These are phyloP conservation scores for Phytophthora megakarya DNA, from an alignment of 352 stramenopile species.

Conservation along the genomic window DNA sequence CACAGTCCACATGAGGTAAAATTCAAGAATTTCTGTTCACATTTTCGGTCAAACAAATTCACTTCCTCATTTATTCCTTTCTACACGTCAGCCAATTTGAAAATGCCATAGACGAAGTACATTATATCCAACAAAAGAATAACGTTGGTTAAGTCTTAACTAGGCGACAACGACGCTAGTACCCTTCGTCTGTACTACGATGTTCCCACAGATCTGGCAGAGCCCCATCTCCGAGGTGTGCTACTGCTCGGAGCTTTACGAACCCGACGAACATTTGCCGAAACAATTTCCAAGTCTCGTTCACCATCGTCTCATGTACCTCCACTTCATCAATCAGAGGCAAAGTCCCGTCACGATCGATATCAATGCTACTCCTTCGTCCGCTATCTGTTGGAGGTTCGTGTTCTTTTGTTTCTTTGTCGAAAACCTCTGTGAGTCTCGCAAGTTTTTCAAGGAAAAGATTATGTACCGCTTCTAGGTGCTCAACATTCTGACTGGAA, in stretches of 20 bases:
- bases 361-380: constrained; percentile 32
- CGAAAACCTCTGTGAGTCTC: constrained; percentile 43
- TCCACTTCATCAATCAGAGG: constrained; percentile 48
- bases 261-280: constrained; percentile 73
- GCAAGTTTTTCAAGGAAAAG: constrained; percentile 64
- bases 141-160: too few relatives aligned
- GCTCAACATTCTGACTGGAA: constrained; percentile 72
- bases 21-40: too few relatives aligned
- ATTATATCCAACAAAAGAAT: too few relatives aligned
- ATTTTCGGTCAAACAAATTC: too few relatives aligned
- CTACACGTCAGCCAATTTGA: too few relatives aligned
- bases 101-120: too few relatives aligned
- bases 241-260: constrained; percentile 52
- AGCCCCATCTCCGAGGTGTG: constrained; percentile 54
- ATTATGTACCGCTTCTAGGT: constrained; percentile 59
- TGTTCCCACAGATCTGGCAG: constrained; percentile 63
- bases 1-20: too few relatives aligned
- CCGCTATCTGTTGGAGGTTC: background rate
- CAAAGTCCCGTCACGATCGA: constrained; percentile 25
- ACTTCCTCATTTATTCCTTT: too few relatives aligned
- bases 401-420: background rate
- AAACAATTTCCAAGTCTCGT: constrained; percentile 80
- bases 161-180: too few relatives aligned
- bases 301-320: constrained; percentile 44
- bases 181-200: background rate